phyloP scores from a whole-genome alignment of 1,139 yeast genomes.

The Blastobotrys malaysiensis region DNA sequence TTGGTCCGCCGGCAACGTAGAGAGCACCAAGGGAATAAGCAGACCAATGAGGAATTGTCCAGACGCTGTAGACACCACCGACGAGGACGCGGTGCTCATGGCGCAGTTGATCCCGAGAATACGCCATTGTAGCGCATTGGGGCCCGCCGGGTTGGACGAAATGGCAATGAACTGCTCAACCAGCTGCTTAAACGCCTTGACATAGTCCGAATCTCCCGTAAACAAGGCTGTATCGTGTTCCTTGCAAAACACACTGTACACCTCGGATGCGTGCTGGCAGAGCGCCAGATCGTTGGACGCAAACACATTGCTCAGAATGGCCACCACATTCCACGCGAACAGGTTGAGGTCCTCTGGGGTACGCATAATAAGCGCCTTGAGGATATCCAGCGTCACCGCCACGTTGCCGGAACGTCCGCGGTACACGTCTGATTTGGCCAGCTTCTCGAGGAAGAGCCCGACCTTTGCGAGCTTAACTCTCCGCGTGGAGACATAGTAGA shows the following conservation, averaged over 20 bases:
- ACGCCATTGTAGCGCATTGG: conserved; percentile 47
- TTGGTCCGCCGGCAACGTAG: conserved; percentile 18
- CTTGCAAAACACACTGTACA: conserved; percentile 55
- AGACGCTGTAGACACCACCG: conserved; percentile 39
- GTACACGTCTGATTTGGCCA: conserved; percentile 57
- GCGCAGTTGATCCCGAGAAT: conserved; percentile 44
- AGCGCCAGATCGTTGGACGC: conserved; percentile 51
- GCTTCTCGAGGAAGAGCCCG: conserved; percentile 59
- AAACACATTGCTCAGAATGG: conserved; percentile 40
- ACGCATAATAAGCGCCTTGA: conserved; percentile 62
- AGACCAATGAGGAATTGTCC: conserved; percentile 38
- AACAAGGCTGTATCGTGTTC: conserved; percentile 64
- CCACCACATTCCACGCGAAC: conserved; percentile 51
- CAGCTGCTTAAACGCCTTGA: conserved; percentile 45
- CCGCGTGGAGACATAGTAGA: conserved; percentile 90
- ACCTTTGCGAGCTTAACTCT: conserved; percentile 86
- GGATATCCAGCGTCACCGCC: conserved; percentile 70
- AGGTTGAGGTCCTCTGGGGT: conserved; percentile 82
- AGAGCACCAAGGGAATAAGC: conserved; percentile 41
- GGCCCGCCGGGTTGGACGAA: conserved; percentile 22
- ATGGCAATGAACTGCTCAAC: conserved; percentile 23
- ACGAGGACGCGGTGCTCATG: conserved; percentile 41
- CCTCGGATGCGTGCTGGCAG: conserved; percentile 42
- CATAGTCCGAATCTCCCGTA: conserved; percentile 63
- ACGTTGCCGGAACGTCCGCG: conserved; percentile 70